Evolutionary conservation across 176 grass and related monocot species (phyloP).

Genomic region (Eragrostis curvula): DNA sequence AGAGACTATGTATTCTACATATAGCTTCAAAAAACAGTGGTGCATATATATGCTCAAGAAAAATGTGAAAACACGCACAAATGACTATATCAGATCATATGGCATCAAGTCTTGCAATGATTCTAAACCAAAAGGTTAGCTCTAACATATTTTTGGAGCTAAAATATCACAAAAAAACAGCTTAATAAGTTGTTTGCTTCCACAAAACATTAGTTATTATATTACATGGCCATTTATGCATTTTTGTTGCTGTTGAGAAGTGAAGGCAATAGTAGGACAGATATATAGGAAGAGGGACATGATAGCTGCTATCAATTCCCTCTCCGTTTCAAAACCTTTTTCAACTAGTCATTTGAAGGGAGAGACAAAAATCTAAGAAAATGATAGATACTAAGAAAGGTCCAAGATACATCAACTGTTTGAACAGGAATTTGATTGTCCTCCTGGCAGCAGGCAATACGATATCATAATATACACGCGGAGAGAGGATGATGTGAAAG

Average conservation of each 20-base stretch:
- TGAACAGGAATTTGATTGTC: constrained; percentile 45
- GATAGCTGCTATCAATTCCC: constrained; percentile 18
- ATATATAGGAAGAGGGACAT: neutral
- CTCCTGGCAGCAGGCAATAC: neutral
- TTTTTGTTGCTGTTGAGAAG: constrained; percentile 18
- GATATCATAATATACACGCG: constrained; percentile 1
- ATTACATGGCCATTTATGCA: neutral
- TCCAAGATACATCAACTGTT: constrained; percentile 28
- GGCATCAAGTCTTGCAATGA: neutral
- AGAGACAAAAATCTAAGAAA: constrained; percentile 41
- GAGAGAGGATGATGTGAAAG: constrained; percentile 4
- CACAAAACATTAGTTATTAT: constrained; percentile 12
- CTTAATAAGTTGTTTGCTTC: neutral
- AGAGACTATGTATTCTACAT: neutral
- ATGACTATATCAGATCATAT: neutral
- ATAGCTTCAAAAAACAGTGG: neutral
- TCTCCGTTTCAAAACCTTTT: constrained; percentile 13
- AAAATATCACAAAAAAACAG: neutral
- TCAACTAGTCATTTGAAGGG: constrained; percentile 32
- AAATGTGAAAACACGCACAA: neutral
- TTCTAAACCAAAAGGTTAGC: neutral
- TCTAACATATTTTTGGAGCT: neutral
- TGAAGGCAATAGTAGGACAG: neutral
- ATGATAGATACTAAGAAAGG: constrained; percentile 27
- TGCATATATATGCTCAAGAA: neutral